A percentile compares a stretch with the other conserved stretches of the same genome.
phyloP scores from a whole-genome alignment of 2,329 filamentous ascomycete genomes.

The Clarireedia paspali region DNA sequence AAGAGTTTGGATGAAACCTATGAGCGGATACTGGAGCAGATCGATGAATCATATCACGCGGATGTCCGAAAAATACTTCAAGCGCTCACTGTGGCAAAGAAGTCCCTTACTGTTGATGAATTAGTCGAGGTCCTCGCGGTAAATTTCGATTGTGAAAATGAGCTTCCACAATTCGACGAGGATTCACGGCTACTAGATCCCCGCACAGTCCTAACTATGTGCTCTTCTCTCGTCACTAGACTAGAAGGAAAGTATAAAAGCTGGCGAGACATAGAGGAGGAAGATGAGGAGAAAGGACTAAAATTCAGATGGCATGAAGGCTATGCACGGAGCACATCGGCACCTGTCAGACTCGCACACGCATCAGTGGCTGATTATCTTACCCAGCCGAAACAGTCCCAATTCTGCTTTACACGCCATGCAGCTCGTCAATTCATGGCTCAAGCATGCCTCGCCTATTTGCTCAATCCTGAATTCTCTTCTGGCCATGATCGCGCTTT shows the following conservation, averaged over 20 bases:
- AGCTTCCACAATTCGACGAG: conserved; percentile 25
- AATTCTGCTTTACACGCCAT: conserved; percentile 13
- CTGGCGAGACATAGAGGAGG: not conserved
- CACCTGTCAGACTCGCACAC: conserved; percentile 16
- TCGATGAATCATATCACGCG: conserved; percentile 15
- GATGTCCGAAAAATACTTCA: conserved; percentile 21
- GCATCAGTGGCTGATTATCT: conserved; percentile 20
- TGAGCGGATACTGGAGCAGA: conserved; percentile 27
- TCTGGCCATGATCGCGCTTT: not conserved
- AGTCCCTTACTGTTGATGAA: conserved; percentile 21
- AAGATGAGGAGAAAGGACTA: not conserved
- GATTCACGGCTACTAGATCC: conserved; percentile 31
- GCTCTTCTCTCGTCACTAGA: conserved; percentile 15
- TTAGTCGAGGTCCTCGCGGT: conserved; percentile 27
- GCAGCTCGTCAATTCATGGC: conserved; percentile 14
- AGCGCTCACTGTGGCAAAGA: conserved; percentile 19
- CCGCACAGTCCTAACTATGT: conserved; percentile 19
- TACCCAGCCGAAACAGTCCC: conserved; percentile 8
- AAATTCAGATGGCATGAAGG: not conserved
- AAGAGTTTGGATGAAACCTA: conserved; percentile 31
- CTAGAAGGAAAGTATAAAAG: not conserved
- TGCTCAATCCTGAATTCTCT: conserved; percentile 14
- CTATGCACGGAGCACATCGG: not conserved
- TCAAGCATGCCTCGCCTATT: conserved; percentile 14
- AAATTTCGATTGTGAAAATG: conserved; percentile 16